These are phyloP conservation scores for Fraxinus sp. DNA, from an alignment of 305 asterid genomes.

Conservation along the genomic window DNA sequence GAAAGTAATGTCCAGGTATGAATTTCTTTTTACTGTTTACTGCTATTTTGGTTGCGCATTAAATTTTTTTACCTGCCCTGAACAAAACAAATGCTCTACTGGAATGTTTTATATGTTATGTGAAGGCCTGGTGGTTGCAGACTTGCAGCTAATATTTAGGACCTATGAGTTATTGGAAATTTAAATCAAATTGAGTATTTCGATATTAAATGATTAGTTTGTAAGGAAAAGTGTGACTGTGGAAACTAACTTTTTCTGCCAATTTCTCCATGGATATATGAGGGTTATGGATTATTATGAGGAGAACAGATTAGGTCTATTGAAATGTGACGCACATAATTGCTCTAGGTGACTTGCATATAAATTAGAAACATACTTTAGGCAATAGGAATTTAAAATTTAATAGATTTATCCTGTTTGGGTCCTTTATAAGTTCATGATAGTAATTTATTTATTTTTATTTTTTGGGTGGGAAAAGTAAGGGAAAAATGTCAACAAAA, in stretches of 20 bases:
- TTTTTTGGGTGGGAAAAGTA: background rate
- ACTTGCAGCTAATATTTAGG: background rate
- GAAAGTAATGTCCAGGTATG: slow-evolving; percentile 97
- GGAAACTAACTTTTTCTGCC: background rate
- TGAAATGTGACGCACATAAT: background rate
- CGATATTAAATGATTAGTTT: background rate
- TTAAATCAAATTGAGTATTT: background rate
- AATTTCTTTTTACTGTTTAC: slow-evolving; percentile 1
- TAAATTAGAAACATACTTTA: background rate
- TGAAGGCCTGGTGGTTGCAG: background rate
- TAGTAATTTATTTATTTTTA: background rate
- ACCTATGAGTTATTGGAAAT: background rate
- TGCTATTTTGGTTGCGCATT: background rate
- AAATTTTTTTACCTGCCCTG: background rate
- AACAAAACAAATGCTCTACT: background rate
- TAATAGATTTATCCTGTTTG: background rate
- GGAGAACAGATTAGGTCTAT: background rate
- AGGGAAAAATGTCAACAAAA: background rate
- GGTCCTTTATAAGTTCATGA: background rate
- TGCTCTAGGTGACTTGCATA: background rate
- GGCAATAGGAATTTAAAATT: background rate
- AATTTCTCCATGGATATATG: background rate
- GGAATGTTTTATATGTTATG: background rate
- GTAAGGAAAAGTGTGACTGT: background rate
- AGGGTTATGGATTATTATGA: background rate